A percentile compares a stretch with the other conserved stretches of the same genome.
phyloP scores from a whole-genome alignment of 163 green algal genomes.

The Trebouxia gelatinosa region DNA sequence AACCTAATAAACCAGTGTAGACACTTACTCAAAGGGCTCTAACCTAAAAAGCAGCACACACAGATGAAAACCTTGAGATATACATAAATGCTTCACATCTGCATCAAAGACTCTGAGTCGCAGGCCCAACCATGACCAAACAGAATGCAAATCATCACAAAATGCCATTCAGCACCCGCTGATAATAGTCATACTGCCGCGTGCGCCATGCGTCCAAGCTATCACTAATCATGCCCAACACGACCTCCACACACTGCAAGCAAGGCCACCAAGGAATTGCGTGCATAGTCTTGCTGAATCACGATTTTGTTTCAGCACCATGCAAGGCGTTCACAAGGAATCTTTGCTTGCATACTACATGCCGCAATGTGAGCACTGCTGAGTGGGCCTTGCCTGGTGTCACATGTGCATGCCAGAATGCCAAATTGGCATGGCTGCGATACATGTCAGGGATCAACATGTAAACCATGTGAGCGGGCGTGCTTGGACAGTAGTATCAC shows the following conservation, averaged over 20 bases:
- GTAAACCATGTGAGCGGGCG: no score
- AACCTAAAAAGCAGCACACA: no score
- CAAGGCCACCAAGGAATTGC: no score
- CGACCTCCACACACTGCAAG: conserved; percentile 80
- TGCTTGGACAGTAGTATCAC: no score
- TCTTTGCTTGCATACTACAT: neutral
- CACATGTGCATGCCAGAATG: neutral
- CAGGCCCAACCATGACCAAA: no score
- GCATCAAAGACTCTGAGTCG: no score
- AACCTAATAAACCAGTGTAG: no score
- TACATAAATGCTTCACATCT: no score
- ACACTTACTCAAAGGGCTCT: no score
- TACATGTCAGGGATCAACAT: no score
- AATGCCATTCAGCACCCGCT: conserved; percentile 96
- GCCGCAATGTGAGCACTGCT: neutral
- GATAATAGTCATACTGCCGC: conserved; percentile 99
- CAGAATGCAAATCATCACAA: conserved; percentile 63
- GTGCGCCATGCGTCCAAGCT: conserved; percentile 95
- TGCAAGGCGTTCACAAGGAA: neutral
- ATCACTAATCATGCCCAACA: conserved; percentile 87
- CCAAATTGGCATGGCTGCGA: no score
- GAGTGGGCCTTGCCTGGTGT: neutral
- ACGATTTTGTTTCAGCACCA: neutral
- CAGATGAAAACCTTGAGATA: no score
- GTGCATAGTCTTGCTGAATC: neutral